Percentiles rank a stretch among this genome's conserved stretches.
These are phyloP conservation scores for Coemansia sp. DNA, from an alignment of 192 early-diverging fungal species.

Conservation along the genomic window DNA sequence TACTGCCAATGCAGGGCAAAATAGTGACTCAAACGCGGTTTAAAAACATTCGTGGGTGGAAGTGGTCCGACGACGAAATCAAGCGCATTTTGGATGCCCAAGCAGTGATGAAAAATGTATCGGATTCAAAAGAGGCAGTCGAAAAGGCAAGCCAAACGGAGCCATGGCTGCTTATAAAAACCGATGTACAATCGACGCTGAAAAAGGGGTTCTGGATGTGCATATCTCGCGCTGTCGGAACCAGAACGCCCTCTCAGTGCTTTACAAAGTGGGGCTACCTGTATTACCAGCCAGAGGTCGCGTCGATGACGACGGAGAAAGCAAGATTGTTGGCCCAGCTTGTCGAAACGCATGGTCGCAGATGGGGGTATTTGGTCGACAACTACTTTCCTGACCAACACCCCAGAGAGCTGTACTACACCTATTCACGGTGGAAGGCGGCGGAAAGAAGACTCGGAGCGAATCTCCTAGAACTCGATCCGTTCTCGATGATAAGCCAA, in stretches of 20 bases:
- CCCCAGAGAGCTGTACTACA: not conserved
- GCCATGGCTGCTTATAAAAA: constrained; percentile 29
- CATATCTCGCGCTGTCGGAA: constrained; percentile 27
- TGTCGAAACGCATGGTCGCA: constrained; percentile 15
- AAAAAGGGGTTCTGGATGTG: constrained; percentile 26
- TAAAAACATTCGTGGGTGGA: constrained; percentile 21
- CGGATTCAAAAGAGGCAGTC: not conserved
- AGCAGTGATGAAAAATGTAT: constrained; percentile 1
- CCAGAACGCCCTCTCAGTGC: constrained; percentile 39
- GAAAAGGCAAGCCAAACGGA: constrained; percentile 6
- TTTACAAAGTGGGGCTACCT: constrained; percentile 12
- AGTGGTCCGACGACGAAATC: constrained; percentile 18
- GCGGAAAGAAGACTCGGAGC: constrained; percentile 13
- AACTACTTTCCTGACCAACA: constrained; percentile 14
- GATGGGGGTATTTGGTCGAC: constrained; percentile 13
- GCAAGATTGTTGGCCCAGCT: constrained; percentile 13
- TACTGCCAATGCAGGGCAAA: constrained; percentile 32
- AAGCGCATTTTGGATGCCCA: constrained; percentile 7
- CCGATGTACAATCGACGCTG: not conserved
- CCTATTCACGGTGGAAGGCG: constrained; percentile 14
- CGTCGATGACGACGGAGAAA: constrained; percentile 7
- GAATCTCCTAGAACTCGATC: constrained; percentile 24
- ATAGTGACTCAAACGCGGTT: constrained; percentile 18
- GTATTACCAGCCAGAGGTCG: not conserved
- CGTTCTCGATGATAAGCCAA: constrained; percentile 18